phyloP scores from a whole-genome alignment of 495 filamentous ascomycete species.

The Jackrogersella minutella region DNA sequence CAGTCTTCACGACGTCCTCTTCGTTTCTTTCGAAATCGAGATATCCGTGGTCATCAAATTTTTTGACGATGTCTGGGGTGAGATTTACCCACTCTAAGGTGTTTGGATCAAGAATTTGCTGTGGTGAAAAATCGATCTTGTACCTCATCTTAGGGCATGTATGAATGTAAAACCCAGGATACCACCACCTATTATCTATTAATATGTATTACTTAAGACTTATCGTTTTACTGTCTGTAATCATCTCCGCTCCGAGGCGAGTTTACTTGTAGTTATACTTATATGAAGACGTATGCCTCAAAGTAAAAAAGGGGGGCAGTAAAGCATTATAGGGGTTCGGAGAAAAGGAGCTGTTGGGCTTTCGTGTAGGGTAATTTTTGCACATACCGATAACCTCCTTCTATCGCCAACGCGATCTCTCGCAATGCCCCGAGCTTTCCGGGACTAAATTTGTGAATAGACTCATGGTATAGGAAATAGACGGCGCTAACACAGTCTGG shows the following conservation, averaged over 20 bases:
- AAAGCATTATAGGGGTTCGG: not conserved
- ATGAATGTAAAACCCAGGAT: constrained; percentile 61
- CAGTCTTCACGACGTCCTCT: constrained; percentile 47
- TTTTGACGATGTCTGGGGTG: constrained; percentile 67
- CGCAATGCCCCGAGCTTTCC: constrained; percentile 89
- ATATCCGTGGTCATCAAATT: constrained; percentile 72
- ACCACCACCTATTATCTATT: constrained; percentile 52
- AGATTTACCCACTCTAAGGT: constrained; percentile 77
- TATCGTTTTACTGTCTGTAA: not conserved
- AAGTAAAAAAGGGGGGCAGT: not conserved
- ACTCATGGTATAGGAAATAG: constrained; percentile 92
- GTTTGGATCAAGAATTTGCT: constrained; percentile 84
- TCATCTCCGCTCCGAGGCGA: not conserved
- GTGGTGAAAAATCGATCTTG: constrained; percentile 86
- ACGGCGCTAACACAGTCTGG: constrained; percentile 90
- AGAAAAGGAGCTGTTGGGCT: not conserved
- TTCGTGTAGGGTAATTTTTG: constrained; percentile 42
- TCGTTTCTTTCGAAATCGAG: constrained; percentile 64
- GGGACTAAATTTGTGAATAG: constrained; percentile 78
- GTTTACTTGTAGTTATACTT: not conserved
- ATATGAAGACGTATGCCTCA: not conserved
- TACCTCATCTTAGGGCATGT: constrained; percentile 69
- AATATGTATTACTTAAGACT: not conserved
- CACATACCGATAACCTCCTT: constrained; percentile 68
- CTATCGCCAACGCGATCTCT: constrained; percentile 80